Base-by-base conservation (phyloP, 2,329 filamentous ascomycete species). In the Orbilia javanica region DNA sequence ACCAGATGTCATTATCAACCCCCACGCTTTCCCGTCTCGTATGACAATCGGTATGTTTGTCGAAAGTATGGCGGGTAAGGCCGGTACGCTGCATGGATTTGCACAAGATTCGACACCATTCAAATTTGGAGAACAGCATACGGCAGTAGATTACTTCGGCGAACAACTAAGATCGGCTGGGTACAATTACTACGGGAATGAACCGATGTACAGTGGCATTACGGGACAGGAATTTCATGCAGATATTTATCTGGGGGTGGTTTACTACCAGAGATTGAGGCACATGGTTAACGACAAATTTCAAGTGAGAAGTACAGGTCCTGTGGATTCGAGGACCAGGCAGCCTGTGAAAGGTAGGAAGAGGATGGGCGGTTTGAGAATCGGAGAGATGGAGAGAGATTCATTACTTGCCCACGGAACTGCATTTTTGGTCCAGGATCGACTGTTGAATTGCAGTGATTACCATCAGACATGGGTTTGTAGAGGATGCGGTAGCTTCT, bases 261-360 rank as follows among this genome's bases (percentile, higher is more conserved):
- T 99, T 79, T 98, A 98, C 88, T 99, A 99, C 87, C 96, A 99
- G 86, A 91, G 96, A 84, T 88, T 99, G 79, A 89, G 96, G 84
- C 96, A 99, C 90, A 99, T 99, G 96, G 96, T 99, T 71, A 98
- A 97, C 88, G 96, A 99, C 85, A 99, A 99, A 86, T 99, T 93
- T 88, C 96, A 99, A 85, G 96, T 98, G 70, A 91, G 96, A 85
- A 98, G 96, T 1, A 98, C 96, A 0, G 96, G 96, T 69, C 94
- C 94, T 0, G 92, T 97, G 50, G 96, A 96, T 69, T 89, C 91
- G 25, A 90, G 96, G 15, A 98, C 95, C 0, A 94, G 95, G 34
- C 96, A 99, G 84, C 96, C 96, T 46, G 96, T 99, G 87, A 97
- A 81, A 76, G 96, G 96, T 80, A 89, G 96, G 84, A 96, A 96